Conservation (phyloP, 2,329 filamentous ascomycete species). For the Hymenoscyphus repandus region DNA sequence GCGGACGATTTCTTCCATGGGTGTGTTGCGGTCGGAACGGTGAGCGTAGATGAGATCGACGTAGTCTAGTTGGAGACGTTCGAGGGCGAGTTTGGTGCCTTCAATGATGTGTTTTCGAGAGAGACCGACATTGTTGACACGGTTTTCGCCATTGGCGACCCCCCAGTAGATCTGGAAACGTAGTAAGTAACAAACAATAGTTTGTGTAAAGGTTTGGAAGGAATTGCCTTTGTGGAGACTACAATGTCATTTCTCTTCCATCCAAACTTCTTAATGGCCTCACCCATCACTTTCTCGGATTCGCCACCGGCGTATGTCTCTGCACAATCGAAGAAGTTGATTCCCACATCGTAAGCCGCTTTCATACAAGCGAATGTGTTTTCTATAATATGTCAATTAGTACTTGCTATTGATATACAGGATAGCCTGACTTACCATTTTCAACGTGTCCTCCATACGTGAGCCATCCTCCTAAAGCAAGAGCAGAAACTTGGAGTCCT, state of each 20-base stretch:
- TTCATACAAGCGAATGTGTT: constrained; percentile 57
- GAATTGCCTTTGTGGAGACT: constrained; percentile 46
- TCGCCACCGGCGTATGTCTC: constrained; percentile 49
- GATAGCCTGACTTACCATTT: constrained; percentile 44
- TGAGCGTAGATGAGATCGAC: constrained; percentile 68
- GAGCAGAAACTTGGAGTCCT: constrained; percentile 68
- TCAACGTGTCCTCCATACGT: constrained; percentile 72
- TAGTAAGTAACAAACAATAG: constrained; percentile 3
- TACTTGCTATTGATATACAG: not conserved
- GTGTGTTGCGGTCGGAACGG: constrained; percentile 60
- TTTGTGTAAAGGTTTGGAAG: not conserved
- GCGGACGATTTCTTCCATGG: constrained; percentile 66
- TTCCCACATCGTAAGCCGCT: constrained; percentile 50
- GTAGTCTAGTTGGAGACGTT: constrained; percentile 44
- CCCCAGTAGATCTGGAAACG: constrained; percentile 57
- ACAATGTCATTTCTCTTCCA: constrained; percentile 54
- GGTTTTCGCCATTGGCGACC: constrained; percentile 35
- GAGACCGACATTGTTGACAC: constrained; percentile 50
- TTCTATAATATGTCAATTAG: constrained; percentile 34
- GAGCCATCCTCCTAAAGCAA: constrained; percentile 67
- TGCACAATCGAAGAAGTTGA: constrained; percentile 55
- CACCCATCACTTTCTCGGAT: constrained; percentile 49
- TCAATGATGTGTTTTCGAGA: constrained; percentile 57
- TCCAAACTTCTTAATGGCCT: constrained; percentile 50
- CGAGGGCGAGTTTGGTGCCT: constrained; percentile 47